Evolutionary conservation across 148 eudicot species (phyloP), one percentile per base, ranked within the genome.

Genomic region (Agrostemma githago): DNA sequence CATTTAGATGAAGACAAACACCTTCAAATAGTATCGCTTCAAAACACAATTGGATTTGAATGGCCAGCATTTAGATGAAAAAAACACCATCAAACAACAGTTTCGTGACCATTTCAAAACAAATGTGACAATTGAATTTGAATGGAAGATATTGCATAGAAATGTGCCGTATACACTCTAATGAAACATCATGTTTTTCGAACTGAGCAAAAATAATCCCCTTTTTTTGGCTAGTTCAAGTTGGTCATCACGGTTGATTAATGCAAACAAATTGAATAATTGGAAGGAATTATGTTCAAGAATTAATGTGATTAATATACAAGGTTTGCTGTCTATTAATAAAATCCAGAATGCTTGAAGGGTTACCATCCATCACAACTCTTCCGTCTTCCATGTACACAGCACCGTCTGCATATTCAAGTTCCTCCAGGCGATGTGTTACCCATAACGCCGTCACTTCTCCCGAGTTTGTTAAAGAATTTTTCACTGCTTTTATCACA

Each of bases 361-460:
- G 86, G 74, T 87, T 83, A 60, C 96, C 93, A 77, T 85, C 89
- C 89, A 84, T 85, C 54, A 90, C 89, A 16, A 92, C 90, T 76
- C 77, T 84, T 20, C 97, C 97, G 68, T 88, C 88, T 78, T 92
- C 96, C 96, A 92, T 90, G 66, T 90, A 92, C 6, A 90, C 80
- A 21, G 97, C 97, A 76, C 95, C 98, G 83, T 94, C 96, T 65
- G 98, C 98, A 72, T 88, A 84, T 77, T 87, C 85, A 6, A 94
- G 92, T 83, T 94, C 98, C 75, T 93, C 98, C 78, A 93, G 75
- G 15, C 98, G 91, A 72, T 93, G 98, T 8, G 98, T 93, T 54
- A 93, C 98, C 98, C 98, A 93, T 62, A 93, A 78, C 59, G 96
- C 97, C 12, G 97, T 92, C 39, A 91, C 89, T 62, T 84, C 95